Percentiles rank a stretch among this genome's conserved stretches.
phyloP scores from a whole-genome alignment of 257 asterid species.

The Solanum pinnatisectum region DNA sequence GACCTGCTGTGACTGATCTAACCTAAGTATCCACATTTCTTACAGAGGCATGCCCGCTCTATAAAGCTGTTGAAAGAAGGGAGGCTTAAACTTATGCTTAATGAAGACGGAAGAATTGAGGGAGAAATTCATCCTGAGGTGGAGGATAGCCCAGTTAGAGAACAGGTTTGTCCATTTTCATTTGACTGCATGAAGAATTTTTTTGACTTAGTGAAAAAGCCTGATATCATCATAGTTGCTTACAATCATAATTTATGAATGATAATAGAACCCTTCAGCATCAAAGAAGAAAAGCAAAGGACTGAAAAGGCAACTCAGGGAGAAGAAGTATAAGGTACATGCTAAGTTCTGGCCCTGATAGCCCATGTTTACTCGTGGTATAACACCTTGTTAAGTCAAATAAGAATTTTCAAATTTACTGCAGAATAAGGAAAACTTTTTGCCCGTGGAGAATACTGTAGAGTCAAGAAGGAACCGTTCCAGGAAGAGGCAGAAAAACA shows the following conservation, averaged over 20 bases:
- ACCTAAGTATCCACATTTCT: conserved; percentile 4
- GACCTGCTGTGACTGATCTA: not conserved
- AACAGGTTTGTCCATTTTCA: conserved; percentile 29
- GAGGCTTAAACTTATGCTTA: conserved; percentile 75
- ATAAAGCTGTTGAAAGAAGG: conserved; percentile 72
- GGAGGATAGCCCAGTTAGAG: conserved; percentile 5
- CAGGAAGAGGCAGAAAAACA: conserved; percentile 34
- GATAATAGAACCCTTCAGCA: conserved; percentile 14
- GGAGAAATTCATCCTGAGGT: conserved; percentile 34
- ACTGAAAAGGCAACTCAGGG: conserved; percentile 30
- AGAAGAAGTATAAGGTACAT: conserved; percentile 42
- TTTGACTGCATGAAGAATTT: not conserved
- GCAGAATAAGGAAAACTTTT: conserved; percentile 17
- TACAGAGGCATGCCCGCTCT: conserved; percentile 87
- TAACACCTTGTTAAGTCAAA: not conserved
- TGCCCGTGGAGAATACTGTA: conserved; percentile 12
- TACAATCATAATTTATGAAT: not conserved
- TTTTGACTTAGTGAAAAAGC: not conserved
- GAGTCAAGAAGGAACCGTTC: conserved; percentile 8
- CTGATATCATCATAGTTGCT: not conserved
- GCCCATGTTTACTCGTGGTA: not conserved
- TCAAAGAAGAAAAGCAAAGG: conserved; percentile 40
- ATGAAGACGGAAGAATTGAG: conserved; percentile 43
- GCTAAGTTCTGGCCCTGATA: not conserved
- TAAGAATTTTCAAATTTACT: not conserved